Conservation (phyloP, 2,329 filamentous ascomycete genomes). For the Alternaria arbusti region DNA sequence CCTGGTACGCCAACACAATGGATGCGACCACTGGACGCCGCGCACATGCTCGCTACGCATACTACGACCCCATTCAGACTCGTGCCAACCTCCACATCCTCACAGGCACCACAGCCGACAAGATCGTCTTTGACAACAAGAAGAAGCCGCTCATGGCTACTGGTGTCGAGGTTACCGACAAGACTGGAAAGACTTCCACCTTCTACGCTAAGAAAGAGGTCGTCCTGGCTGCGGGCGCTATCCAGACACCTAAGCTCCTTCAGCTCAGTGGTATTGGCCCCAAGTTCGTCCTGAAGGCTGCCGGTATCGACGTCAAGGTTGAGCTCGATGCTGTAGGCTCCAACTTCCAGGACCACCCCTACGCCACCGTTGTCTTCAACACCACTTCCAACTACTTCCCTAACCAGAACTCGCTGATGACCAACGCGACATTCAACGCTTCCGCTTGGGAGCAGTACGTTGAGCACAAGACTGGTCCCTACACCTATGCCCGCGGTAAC, state of each 20-base stretch:
- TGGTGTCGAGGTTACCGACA: constrained; percentile 27
- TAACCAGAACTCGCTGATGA: constrained; percentile 28
- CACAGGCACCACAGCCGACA: constrained; percentile 26
- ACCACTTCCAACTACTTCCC: constrained; percentile 29
- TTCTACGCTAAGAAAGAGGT: constrained; percentile 56
- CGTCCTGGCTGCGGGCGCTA: constrained; percentile 64
- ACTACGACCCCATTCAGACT: constrained; percentile 36
- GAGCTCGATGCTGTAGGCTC: constrained; percentile 41
- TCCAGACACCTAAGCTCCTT: constrained; percentile 63
- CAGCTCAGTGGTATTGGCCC: constrained; percentile 43
- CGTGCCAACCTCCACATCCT: constrained; percentile 37
- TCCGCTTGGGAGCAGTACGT: constrained; percentile 40
- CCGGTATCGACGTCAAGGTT: constrained; percentile 32
- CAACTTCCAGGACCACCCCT: constrained; percentile 45
- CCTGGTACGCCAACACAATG: constrained; percentile 37
- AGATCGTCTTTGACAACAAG: constrained; percentile 26
- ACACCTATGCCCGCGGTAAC: constrained; percentile 33
- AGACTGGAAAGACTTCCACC: constrained; percentile 4
- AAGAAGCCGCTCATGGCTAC: constrained; percentile 20
- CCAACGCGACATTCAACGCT: constrained; percentile 43
- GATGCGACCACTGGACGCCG: constrained; percentile 31
- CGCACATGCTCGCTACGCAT: constrained; percentile 36
- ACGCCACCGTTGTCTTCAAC: constrained; percentile 30
- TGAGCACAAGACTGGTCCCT: constrained; percentile 41
- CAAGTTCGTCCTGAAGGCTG: constrained; percentile 35